Evolutionary conservation across 352 stramenopile genomes (phyloP).

Genomic region (Elongisporangium anandrum): DNA sequence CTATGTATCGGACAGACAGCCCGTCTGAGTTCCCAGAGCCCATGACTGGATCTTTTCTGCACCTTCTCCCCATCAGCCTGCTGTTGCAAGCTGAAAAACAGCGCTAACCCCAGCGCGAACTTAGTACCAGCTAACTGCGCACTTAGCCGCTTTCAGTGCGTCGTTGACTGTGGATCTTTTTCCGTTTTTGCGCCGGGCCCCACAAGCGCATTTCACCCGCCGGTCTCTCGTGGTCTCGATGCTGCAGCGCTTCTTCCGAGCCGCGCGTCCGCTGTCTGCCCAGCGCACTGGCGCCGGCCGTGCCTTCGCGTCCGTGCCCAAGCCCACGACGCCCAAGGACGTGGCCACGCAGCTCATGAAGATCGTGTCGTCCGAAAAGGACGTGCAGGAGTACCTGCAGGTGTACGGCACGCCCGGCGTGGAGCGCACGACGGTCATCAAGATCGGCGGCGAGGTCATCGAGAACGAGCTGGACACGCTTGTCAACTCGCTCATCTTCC

Average conservation of each 20-base stretch:
- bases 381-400: slow-evolving; percentile 65
- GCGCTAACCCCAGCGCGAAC: neutral
- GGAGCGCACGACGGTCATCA: slow-evolving; percentile 82
- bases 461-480: slow-evolving; percentile 85
- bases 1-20: neutral
- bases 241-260: slow-evolving; percentile 15
- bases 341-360: slow-evolving; percentile 51
- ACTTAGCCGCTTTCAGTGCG: slow-evolving; percentile 1
- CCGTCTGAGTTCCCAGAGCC: neutral
- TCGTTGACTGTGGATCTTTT: neutral
- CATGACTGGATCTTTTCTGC: neutral
- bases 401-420: slow-evolving; percentile 71
- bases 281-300: slow-evolving; percentile 9
- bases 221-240: slow-evolving; percentile 1
- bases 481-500: slow-evolving; percentile 77
- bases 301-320: slow-evolving; percentile 7
- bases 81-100: too few relatives aligned
- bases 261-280: slow-evolving; percentile 7
- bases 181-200: neutral
- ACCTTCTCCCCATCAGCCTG: neutral
- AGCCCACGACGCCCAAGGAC: slow-evolving; percentile 40
- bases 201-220: neutral
- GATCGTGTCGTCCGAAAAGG: slow-evolving; percentile 49
- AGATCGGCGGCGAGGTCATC: slow-evolving; percentile 87
- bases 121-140: neutral